A percentile compares a stretch with the other conserved stretches of the same genome.
Conservation (phyloP, 2,329 filamentous ascomycete species). For the Curvularia spicifera region DNA sequence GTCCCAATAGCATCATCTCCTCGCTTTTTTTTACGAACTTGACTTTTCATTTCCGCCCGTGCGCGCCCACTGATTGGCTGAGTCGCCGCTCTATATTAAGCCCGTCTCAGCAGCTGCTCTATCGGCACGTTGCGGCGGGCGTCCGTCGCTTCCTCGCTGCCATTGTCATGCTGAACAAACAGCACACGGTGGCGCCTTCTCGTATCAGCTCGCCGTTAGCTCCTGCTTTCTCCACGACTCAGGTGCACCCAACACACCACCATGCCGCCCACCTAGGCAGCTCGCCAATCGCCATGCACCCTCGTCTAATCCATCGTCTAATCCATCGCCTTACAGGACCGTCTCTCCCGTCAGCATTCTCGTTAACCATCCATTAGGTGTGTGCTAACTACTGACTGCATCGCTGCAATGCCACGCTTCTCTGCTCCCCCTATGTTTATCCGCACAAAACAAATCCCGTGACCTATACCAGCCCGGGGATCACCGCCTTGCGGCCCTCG, state of each 20-base stretch:
- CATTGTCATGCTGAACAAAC: background rate
- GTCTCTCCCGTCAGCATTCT: background rate
- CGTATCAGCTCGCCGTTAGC: background rate
- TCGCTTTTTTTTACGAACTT: constrained; percentile 13
- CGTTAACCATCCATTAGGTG: too few species aligned
- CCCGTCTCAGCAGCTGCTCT: constrained; percentile 19
- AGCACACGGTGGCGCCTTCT: background rate
- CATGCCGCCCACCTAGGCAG: background rate
- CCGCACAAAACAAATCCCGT: constrained; percentile 2
- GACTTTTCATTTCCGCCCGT: constrained; percentile 17
- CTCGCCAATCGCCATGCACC: background rate
- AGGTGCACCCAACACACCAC: background rate
- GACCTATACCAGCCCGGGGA: constrained; percentile 62
- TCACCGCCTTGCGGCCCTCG: constrained; percentile 74
- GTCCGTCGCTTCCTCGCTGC: constrained; percentile 6
- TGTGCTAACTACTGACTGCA: too few species aligned
- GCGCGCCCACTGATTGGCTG: constrained; percentile 26
- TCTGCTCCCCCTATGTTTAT: background rate
- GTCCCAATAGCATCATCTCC: constrained; percentile 21
- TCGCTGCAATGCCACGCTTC: background rate
- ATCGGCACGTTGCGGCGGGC: constrained; percentile 26
- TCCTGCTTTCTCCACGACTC: background rate
- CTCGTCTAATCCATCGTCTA: background rate
- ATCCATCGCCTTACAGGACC: background rate
- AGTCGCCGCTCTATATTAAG: constrained; percentile 38